phyloP scores from a whole-genome alignment of 495 filamentous ascomycete species.

The Bryoglossum gracile region DNA sequence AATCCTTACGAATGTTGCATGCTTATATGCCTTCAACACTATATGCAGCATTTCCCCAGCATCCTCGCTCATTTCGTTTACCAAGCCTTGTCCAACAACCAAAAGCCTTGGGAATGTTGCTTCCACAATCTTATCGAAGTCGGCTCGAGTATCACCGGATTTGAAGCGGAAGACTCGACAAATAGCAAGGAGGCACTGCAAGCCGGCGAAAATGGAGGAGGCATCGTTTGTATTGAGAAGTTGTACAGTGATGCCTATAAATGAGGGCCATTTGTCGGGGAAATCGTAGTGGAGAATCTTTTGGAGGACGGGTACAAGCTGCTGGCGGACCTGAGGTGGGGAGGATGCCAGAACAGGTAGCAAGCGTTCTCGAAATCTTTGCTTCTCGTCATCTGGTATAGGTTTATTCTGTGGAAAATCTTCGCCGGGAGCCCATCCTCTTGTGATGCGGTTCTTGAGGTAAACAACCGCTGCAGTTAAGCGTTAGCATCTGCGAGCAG shows the following conservation, averaged over 20 bases:
- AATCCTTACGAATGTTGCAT: slow-evolving; percentile 83
- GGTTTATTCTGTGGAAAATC: slow-evolving; percentile 56
- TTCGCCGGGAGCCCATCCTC: slow-evolving; percentile 77
- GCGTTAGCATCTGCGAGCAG: slow-evolving; percentile 19
- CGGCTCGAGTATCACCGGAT: slow-evolving; percentile 64
- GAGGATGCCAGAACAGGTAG: slow-evolving; percentile 82
- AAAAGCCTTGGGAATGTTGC: slow-evolving; percentile 87
- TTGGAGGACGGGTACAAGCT: slow-evolving; percentile 87
- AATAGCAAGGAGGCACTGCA: slow-evolving; percentile 89
- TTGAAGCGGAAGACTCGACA: slow-evolving; percentile 95
- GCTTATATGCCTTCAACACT: slow-evolving; percentile 92
- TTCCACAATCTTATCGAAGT: slow-evolving; percentile 92
- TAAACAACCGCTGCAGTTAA: slow-evolving; percentile 76
- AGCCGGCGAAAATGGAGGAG: slow-evolving; percentile 78
- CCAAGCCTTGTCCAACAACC: slow-evolving; percentile 75
- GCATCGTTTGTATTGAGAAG: slow-evolving; percentile 78
- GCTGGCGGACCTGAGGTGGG: slow-evolving; percentile 70
- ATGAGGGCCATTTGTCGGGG: slow-evolving; percentile 85
- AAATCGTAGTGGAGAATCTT: slow-evolving; percentile 95
- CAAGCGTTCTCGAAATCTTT: slow-evolving; percentile 75
- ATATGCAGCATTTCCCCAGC: slow-evolving; percentile 95
- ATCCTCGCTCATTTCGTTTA: slow-evolving; percentile 83
- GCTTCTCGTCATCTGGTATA: slow-evolving; percentile 84
- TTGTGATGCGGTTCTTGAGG: slow-evolving; percentile 90
- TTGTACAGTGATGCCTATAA: slow-evolving; percentile 83